These are phyloP conservation scores for Porodaedalea pini DNA, from an alignment of 1,284 basidiomycete species.

Conservation along the genomic window DNA sequence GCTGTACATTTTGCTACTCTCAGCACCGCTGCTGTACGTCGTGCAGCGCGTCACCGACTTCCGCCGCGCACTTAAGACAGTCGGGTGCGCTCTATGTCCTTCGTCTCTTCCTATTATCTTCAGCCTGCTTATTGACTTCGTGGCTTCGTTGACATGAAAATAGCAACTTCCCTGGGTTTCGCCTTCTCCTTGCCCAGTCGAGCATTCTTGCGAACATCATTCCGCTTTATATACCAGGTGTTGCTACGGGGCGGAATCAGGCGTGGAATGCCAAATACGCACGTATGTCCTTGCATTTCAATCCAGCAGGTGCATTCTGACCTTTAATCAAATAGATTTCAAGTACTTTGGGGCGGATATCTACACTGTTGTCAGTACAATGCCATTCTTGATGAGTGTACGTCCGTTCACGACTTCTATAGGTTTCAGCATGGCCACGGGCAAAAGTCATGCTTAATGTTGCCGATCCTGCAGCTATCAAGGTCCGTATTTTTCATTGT, in stretches of 20 bases:
- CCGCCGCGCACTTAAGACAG: slow-evolving; percentile 6
- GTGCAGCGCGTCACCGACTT: slow-evolving; percentile 12
- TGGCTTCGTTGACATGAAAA: neutral
- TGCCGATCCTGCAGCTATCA: slow-evolving; percentile 40
- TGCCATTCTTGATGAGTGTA: neutral
- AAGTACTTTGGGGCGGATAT: slow-evolving; percentile 15
- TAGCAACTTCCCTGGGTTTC: slow-evolving; percentile 19
- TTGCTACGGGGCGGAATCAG: slow-evolving; percentile 10
- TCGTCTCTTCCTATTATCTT: neutral
- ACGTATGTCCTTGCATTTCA: neutral
- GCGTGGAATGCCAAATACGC: slow-evolving; percentile 7
- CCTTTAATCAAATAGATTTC: slow-evolving; percentile 10
- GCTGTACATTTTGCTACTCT: neutral
- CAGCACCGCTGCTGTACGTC: slow-evolving; percentile 8
- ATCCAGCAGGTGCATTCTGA: neutral
- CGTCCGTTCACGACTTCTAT: too few relatives aligned
- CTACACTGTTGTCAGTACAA: slow-evolving; percentile 7
- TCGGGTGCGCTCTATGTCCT: slow-evolving; percentile 1
- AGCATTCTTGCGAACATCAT: slow-evolving; percentile 11
- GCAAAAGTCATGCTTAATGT: slow-evolving; percentile 22
- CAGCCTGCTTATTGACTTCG: neutral
- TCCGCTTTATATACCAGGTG: slow-evolving; percentile 9
- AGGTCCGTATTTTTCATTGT: slow-evolving; percentile 25
- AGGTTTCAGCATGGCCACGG: slow-evolving; percentile 19
- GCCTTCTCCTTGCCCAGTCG: slow-evolving; percentile 9